phyloP scores from a whole-genome alignment of 2,329 filamentous ascomycete genomes.

The Cytospora chrysosperma region DNA sequence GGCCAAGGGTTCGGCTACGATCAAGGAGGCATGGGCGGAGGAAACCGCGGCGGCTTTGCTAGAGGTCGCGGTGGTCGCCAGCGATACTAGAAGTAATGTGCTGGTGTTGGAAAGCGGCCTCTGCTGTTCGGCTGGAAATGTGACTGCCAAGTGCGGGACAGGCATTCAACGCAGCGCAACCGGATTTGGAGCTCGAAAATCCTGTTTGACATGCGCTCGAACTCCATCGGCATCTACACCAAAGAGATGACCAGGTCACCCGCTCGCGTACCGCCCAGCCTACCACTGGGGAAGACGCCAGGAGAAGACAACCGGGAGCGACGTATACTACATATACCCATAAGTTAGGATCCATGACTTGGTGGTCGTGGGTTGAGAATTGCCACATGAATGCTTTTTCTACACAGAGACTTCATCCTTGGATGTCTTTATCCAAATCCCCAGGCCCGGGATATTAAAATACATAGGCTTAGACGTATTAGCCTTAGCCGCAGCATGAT shows the following conservation, averaged over 20 bases:
- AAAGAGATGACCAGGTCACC: neutral
- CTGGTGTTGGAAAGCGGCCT: neutral
- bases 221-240: neutral
- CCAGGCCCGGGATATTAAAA: no score
- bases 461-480: no score
- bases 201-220: neutral
- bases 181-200: neutral
- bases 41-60: constrained; percentile 30
- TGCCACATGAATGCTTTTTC: neutral
- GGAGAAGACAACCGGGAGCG: neutral
- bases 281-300: neutral
- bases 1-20: constrained; percentile 52
- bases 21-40: constrained; percentile 45
- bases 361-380: neutral
- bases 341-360: neutral
- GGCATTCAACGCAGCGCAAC: neutral
- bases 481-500: no score
- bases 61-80: constrained; percentile 35
- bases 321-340: constrained; percentile 5
- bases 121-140: neutral
- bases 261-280: neutral
- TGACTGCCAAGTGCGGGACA: neutral
- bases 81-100: constrained; percentile 10
- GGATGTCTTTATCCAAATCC: neutral
- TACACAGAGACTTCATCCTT: neutral